These are phyloP conservation scores for Pseudopithomyces chartarum DNA, from an alignment of 2,329 filamentous ascomycete species.

Conservation along the genomic window DNA sequence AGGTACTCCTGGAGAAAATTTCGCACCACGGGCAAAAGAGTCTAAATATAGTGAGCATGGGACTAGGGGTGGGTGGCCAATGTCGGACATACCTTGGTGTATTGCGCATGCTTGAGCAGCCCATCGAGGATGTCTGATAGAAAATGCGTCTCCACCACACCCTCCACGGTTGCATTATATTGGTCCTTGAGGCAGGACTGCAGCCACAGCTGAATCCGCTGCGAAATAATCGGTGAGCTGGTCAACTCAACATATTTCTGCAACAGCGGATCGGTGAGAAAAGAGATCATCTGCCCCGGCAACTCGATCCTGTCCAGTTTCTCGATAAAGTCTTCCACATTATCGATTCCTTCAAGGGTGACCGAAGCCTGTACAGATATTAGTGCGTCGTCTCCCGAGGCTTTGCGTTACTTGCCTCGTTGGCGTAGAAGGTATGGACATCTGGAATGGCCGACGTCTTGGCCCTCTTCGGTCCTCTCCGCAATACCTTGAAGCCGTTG, in stretches of 20 bases:
- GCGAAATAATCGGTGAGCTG: constrained; percentile 30
- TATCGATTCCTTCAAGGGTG: constrained; percentile 76
- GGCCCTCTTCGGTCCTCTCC: constrained; percentile 55
- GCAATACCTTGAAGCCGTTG: constrained; percentile 68
- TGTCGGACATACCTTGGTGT: constrained; percentile 36
- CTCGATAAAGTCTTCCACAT: constrained; percentile 69
- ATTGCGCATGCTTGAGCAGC: constrained; percentile 38
- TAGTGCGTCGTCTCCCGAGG: constrained; percentile 8
- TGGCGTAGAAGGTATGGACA: constrained; percentile 75
- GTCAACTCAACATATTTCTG: constrained; percentile 73
- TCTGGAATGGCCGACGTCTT: constrained; percentile 62
- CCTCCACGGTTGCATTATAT: constrained; percentile 23
- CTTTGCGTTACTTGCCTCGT: constrained; percentile 54
- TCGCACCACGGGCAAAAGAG: constrained; percentile 33
- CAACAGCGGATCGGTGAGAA: constrained; percentile 74
- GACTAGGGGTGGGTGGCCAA: no score
- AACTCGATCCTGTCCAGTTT: constrained; percentile 79
- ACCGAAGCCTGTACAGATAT: constrained; percentile 44
- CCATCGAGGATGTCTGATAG: constrained; percentile 39
- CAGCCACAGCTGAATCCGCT: constrained; percentile 46
- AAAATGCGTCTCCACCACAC: constrained; percentile 21
- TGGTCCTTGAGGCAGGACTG: constrained; percentile 44
- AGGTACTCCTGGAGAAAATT: constrained; percentile 44
- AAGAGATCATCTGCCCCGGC: constrained; percentile 80
- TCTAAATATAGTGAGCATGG: constrained; percentile 26